A percentile compares a stretch with the other conserved stretches of the same genome.
Evolutionary conservation across 2,329 filamentous ascomycete genomes (phyloP).

Genomic region (Eutypa lata): DNA sequence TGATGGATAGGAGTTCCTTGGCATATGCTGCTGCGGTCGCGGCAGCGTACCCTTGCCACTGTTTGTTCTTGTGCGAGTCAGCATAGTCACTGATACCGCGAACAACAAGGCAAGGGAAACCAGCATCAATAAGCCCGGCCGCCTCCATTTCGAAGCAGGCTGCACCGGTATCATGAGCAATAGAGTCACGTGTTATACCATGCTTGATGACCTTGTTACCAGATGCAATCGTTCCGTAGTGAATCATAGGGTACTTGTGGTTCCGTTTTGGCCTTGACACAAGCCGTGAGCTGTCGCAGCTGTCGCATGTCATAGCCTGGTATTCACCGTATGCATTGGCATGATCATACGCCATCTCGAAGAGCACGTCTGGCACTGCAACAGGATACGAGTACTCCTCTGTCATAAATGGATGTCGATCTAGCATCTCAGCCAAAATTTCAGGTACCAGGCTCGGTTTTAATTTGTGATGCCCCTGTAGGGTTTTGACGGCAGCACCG

Average conservation of each 20-base stretch:
- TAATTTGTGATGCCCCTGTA: neutral
- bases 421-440: neutral
- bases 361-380: neutral
- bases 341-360: neutral
- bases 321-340: neutral
- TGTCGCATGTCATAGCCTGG: neutral
- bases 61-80: constrained; percentile 2
- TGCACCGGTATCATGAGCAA: neutral
- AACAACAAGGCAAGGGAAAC: neutral
- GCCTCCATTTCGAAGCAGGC: constrained; percentile 2
- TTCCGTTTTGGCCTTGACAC: neutral
- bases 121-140: neutral
- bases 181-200: neutral
- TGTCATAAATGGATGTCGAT: neutral
- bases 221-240: constrained; percentile 3
- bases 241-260: neutral
- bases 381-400: neutral
- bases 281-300: neutral
- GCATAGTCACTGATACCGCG: constrained; percentile 2
- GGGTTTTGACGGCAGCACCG: neutral
- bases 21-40: neutral
- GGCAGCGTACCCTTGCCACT: constrained; percentile 1
- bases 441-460: neutral
- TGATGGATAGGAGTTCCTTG: neutral
- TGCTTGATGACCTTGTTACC: constrained; percentile 1